phyloP scores from a whole-genome alignment of 1,139 yeast genomes.

The Nakaseomyces bracarensis region DNA sequence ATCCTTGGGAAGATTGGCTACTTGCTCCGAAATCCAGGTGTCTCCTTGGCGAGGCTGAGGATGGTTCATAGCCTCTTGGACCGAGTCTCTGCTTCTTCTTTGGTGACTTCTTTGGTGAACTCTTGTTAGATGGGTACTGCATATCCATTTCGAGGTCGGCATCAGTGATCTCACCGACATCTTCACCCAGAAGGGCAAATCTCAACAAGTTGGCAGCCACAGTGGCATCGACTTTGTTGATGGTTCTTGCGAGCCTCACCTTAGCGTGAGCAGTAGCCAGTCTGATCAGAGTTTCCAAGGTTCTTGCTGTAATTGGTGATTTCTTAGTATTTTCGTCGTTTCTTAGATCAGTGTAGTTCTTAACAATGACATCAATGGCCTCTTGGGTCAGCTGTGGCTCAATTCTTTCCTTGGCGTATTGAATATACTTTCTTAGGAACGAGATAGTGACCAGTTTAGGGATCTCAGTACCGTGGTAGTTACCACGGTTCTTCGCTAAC shows the following conservation, averaged over 20 bases:
- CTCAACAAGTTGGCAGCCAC: conserved; percentile 81
- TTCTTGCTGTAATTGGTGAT: conserved; percentile 96
- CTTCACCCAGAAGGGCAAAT: conserved; percentile 61
- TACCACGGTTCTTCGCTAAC: conserved; percentile 32
- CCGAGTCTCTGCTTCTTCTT: conserved; percentile 26
- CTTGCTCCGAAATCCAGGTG: conserved; percentile 9
- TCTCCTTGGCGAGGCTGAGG: conserved; percentile 14
- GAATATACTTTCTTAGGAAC: conserved; percentile 84
- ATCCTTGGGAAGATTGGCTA: not conserved
- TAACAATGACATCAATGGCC: conserved; percentile 77
- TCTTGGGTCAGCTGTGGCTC: conserved; percentile 70
- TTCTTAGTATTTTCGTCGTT: conserved; percentile 77
- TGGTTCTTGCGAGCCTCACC: conserved; percentile 68
- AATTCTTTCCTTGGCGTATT: conserved; percentile 85
- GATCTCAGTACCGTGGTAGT: conserved; percentile 36
- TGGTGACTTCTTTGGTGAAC: conserved; percentile 30
- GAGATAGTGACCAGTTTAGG: conserved; percentile 71
- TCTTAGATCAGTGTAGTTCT: conserved; percentile 71
- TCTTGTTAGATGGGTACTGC: conserved; percentile 12
- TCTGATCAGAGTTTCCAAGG: conserved; percentile 92
- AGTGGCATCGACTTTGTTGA: conserved; percentile 71
- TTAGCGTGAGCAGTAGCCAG: conserved; percentile 96
- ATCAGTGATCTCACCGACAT: conserved; percentile 30
- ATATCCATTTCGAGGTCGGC: conserved; percentile 14
- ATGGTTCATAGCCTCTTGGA: conserved; percentile 11